A percentile compares a stretch with the other conserved stretches of the same genome.
Conservation (phyloP, 1,139 yeast genomes). For the Debaryomycetaceae sp. region DNA sequence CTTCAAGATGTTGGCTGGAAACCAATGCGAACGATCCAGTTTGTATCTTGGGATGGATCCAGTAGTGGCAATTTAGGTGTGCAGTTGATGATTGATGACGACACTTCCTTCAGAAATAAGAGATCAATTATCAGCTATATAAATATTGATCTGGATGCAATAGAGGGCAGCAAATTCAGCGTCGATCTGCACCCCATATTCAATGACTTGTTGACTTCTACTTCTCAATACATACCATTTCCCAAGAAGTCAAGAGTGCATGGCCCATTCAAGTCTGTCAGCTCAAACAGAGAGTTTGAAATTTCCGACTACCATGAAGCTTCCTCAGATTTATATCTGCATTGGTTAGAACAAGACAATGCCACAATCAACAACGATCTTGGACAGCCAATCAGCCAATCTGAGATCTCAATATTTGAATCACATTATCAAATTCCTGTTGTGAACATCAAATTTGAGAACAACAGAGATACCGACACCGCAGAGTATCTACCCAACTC, state of each 20-base stretch:
- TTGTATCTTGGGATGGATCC: constrained; percentile 45
- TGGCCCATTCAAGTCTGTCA: constrained; percentile 2
- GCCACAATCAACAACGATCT: constrained; percentile 28
- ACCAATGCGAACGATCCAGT: constrained; percentile 40
- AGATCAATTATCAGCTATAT: constrained; percentile 34
- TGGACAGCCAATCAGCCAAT: constrained; percentile 20
- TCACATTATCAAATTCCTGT: constrained; percentile 30
- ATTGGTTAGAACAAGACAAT: constrained; percentile 38
- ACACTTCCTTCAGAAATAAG: constrained; percentile 17
- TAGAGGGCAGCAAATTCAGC: constrained; percentile 36
- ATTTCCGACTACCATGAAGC: constrained; percentile 20
- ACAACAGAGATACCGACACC: constrained; percentile 26
- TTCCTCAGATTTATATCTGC: constrained; percentile 28
- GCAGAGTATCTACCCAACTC: constrained; percentile 35
- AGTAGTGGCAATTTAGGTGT: constrained; percentile 35
- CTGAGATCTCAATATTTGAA: constrained; percentile 35
- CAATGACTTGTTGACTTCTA: constrained; percentile 27
- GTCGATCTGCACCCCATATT: constrained; percentile 38
- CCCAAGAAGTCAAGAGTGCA: constrained; percentile 20
- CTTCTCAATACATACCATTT: constrained; percentile 33
- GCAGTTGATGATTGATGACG: constrained; percentile 20
- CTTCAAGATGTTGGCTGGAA: constrained; percentile 39
- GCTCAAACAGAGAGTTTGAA: constrained; percentile 9
- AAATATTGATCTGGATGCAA: constrained; percentile 39
- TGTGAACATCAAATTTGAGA: constrained; percentile 33